Conservation (phyloP, 2,329 filamentous ascomycete genomes). For the Neonectria neomacrospora region DNA sequence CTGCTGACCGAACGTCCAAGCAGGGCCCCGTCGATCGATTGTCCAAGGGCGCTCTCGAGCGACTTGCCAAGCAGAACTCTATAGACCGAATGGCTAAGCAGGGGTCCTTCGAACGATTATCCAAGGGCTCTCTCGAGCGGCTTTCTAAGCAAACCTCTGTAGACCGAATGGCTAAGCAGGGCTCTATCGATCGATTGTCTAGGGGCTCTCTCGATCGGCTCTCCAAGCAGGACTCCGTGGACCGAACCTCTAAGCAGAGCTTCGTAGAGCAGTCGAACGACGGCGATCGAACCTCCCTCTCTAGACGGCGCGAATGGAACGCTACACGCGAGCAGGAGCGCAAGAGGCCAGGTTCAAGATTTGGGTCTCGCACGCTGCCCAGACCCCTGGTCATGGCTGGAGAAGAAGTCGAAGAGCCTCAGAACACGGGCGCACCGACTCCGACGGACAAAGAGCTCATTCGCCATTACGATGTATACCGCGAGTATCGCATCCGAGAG, state of each 20-base stretch:
- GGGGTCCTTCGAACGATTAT: constrained; percentile 12
- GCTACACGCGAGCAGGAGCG: constrained; percentile 45
- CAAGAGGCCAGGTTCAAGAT: constrained; percentile 36
- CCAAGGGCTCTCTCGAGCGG: constrained; percentile 12
- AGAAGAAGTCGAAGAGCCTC: constrained; percentile 40
- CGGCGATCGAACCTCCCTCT: constrained; percentile 46
- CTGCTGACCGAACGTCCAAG: constrained; percentile 11
- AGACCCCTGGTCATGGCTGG: constrained; percentile 35
- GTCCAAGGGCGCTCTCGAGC: constrained; percentile 19
- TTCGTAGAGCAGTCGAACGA: not conserved
- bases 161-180: constrained; percentile 20
- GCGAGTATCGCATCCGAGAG: constrained; percentile 57
- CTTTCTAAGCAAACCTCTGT: not conserved
- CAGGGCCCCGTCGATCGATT: constrained; percentile 10
- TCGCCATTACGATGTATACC: constrained; percentile 54
- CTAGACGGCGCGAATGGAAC: constrained; percentile 50
- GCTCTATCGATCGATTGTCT: constrained; percentile 17
- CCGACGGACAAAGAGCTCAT: constrained; percentile 50
- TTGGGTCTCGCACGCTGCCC: constrained; percentile 37
- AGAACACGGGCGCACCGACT: constrained; percentile 12
- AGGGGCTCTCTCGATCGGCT: constrained; percentile 13
- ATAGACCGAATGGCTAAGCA: constrained; percentile 13
- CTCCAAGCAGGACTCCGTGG: constrained; percentile 2
- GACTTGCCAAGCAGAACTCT: not conserved
- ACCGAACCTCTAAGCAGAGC: constrained; percentile 13